phyloP scores from a whole-genome alignment of 306 rosid species.

The Gastrolobium bilobum region DNA sequence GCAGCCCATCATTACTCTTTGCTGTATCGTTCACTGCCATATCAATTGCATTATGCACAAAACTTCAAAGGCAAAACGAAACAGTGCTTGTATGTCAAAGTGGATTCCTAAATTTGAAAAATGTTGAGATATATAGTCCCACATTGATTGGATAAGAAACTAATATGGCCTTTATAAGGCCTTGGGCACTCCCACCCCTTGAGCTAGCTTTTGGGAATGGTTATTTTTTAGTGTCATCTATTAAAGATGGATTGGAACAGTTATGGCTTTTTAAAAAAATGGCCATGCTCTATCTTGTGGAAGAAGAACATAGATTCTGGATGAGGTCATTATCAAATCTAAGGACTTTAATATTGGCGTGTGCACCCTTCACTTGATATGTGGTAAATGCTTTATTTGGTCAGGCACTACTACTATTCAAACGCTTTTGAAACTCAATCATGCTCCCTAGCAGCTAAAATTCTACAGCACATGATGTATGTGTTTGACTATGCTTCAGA shows the following conservation, averaged over 20 bases:
- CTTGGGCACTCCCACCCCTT: no score
- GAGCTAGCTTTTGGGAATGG: no score
- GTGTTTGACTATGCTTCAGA: constrained; percentile 66
- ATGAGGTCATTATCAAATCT: constrained; percentile 77
- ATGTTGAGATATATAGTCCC: no score
- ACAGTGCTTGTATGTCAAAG: constrained; percentile 42
- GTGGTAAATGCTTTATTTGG: constrained; percentile 84
- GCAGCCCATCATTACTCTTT: constrained; percentile 55
- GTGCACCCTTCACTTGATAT: constrained; percentile 61
- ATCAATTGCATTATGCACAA: constrained; percentile 47
- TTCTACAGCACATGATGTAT: constrained; percentile 73
- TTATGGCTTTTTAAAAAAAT: constrained; percentile 28
- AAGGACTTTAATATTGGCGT: constrained; percentile 80
- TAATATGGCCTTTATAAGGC: no score
- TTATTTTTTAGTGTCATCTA: constrained; percentile 32
- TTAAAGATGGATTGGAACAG: constrained; percentile 48
- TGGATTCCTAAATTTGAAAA: constrained; percentile 46
- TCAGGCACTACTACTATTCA: constrained; percentile 65
- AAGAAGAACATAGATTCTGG: constrained; percentile 78
- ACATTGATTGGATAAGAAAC: no score
- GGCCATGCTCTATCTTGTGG: constrained; percentile 62
- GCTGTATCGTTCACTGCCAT: constrained; percentile 50
- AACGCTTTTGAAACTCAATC: constrained; percentile 69
- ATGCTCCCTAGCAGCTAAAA: constrained; percentile 56
- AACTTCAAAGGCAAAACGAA: constrained; percentile 28